Percentiles rank a stretch among this genome's conserved stretches.
Conservation (phyloP, 192 early-diverging fungal species). For the Endogone sp. region DNA sequence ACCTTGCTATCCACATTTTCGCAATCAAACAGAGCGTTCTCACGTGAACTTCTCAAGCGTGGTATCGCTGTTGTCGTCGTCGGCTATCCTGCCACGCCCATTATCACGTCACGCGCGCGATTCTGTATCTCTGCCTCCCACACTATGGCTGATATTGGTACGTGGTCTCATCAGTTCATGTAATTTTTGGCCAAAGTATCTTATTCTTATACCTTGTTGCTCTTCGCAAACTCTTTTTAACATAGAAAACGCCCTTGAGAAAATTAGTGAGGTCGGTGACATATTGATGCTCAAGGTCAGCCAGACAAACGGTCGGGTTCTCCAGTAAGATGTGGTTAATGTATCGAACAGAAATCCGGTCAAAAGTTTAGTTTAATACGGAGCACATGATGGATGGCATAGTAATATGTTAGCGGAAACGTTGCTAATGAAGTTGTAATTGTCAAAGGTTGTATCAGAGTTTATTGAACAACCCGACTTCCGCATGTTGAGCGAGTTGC, state of each 20-base stretch:
- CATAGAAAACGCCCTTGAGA: slow-evolving; percentile 61
- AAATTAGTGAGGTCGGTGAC: slow-evolving; percentile 72
- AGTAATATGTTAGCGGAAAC: background rate
- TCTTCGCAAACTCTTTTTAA: background rate
- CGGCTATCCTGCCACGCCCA: slow-evolving; percentile 97
- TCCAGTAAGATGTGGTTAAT: background rate
- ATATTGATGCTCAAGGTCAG: slow-evolving; percentile 61
- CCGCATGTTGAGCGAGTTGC: no score
- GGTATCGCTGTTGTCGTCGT: slow-evolving; percentile 96
- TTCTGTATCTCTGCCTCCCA: slow-evolving; percentile 97
- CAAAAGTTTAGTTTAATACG: no score
- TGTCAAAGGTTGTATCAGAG: background rate
- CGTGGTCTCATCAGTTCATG: background rate
- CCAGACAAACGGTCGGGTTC: slow-evolving; percentile 7
- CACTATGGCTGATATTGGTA: slow-evolving; percentile 80
- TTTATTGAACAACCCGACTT: background rate
- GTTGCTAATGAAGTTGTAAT: background rate
- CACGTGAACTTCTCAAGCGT: slow-evolving; percentile 82
- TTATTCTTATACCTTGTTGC: background rate
- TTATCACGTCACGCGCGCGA: slow-evolving; percentile 88
- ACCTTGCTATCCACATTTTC: background rate
- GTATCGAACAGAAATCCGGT: background rate
- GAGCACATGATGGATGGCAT: no score
- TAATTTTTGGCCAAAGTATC: no score
- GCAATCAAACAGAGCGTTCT: slow-evolving; percentile 65